Evolutionary conservation across 2,329 filamentous ascomycete species (phyloP).

Genomic region (Cryphonectria carpinicola): DNA sequence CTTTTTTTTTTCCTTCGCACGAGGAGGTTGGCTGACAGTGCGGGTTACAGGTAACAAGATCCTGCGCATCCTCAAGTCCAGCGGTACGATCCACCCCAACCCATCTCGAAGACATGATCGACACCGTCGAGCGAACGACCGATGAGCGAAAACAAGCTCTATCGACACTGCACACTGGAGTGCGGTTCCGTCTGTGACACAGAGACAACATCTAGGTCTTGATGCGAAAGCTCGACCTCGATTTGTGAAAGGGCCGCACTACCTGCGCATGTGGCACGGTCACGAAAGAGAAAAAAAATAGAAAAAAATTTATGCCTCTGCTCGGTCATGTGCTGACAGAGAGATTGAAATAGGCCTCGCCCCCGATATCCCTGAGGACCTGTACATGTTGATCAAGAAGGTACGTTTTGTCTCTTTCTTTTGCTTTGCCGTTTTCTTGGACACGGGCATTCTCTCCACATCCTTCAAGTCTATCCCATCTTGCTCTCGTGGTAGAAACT

Average conservation of each 20-base stretch:
- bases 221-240: slow-evolving; percentile 20
- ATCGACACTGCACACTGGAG: slow-evolving; percentile 15
- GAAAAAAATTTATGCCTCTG: slow-evolving; percentile 68
- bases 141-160: neutral
- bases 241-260: slow-evolving; percentile 21
- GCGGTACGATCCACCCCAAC: slow-evolving; percentile 65
- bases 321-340: slow-evolving; percentile 90
- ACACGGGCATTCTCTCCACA: neutral
- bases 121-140: neutral
- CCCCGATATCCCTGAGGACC: slow-evolving; percentile 97
- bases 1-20: too few species aligned
- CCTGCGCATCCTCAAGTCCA: slow-evolving; percentile 96
- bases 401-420: slow-evolving; percentile 48
- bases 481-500: neutral
- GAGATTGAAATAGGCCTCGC: slow-evolving; percentile 92
- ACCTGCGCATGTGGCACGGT: slow-evolving; percentile 1
- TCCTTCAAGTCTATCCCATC: neutral
- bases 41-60: slow-evolving; percentile 90
- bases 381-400: slow-evolving; percentile 99
- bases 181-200: slow-evolving; percentile 15
- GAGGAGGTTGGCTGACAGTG: slow-evolving; percentile 43
- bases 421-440: neutral
- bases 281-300: slow-evolving; percentile 31
- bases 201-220: slow-evolving; percentile 36
- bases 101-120: neutral